phyloP scores from a whole-genome alignment of 371 early-diverging fungal genomes.

The Mucor lusitanicus region DNA sequence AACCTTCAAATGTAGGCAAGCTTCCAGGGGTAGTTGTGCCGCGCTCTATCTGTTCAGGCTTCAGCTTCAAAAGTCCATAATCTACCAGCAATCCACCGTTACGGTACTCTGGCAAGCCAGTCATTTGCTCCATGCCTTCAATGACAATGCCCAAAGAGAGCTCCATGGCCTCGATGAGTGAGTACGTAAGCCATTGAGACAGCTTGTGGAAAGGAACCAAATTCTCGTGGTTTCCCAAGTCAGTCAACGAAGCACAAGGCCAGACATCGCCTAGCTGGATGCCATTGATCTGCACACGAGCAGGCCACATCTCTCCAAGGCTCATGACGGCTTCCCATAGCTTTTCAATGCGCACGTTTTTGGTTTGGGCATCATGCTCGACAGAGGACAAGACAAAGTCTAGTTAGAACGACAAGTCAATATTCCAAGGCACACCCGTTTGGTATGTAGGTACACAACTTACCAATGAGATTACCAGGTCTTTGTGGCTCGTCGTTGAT shows the following conservation, averaged over 20 bases:
- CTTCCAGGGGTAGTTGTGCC: conserved; percentile 19
- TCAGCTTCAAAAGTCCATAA: conserved; percentile 42
- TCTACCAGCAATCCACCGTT: conserved; percentile 72
- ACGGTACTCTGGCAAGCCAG: conserved; percentile 92
- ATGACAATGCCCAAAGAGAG: conserved; percentile 59
- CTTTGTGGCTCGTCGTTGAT: conserved; percentile 45
- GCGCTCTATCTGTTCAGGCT: conserved; percentile 29
- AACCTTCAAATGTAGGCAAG: conserved; percentile 73
- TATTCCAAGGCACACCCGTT: background rate
- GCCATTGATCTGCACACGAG: conserved; percentile 72
- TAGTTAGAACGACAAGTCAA: conserved; percentile 1
- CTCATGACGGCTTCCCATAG: conserved; percentile 80
- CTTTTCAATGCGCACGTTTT: conserved; percentile 31
- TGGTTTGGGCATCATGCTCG: conserved; percentile 1
- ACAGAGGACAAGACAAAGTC: conserved; percentile 48
- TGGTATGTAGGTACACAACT: background rate
- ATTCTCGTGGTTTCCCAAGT: conserved; percentile 34
- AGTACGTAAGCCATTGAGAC: conserved; percentile 95
- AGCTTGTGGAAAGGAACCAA: conserved; percentile 90
- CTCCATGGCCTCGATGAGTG: conserved; percentile 81
- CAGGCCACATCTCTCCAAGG: conserved; percentile 50
- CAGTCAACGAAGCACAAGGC: conserved; percentile 67
- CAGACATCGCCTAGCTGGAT: conserved; percentile 90
- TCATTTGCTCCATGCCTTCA: conserved; percentile 66
- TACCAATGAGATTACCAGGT: conserved; percentile 84